A percentile compares a stretch with the other conserved stretches of the same genome.
These are phyloP conservation scores for Gymnopilus dilepis DNA, from an alignment of 768 basidiomycete genomes.

Conservation along the genomic window DNA sequence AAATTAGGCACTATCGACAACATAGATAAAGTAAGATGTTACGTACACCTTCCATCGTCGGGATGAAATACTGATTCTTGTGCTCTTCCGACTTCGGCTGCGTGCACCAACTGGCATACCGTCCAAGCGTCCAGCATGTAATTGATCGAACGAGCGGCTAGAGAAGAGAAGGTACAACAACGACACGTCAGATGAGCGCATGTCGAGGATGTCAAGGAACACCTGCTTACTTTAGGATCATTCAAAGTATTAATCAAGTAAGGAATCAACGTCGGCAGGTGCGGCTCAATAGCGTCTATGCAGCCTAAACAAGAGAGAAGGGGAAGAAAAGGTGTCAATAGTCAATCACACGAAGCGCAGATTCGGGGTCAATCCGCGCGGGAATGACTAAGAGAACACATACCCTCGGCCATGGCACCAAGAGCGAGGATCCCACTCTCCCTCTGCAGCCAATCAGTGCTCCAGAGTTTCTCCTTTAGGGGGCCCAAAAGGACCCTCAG, in stretches of 20 bases:
- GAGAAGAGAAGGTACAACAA: constrained; percentile 16
- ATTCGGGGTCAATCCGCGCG: too few relatives aligned
- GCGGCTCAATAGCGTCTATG: constrained; percentile 94
- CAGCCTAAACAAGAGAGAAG: constrained; percentile 65
- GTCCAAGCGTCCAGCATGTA: constrained; percentile 98
- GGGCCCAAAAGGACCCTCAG: constrained; percentile 87
- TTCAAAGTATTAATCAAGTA: constrained; percentile 90
- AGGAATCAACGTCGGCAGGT: constrained; percentile 90
- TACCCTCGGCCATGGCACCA: constrained; percentile 98
- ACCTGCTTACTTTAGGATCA: constrained; percentile 79
- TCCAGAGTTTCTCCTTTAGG: constrained; percentile 94
- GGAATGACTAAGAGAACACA: constrained; percentile 24
- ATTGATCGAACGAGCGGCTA: constrained; percentile 98
- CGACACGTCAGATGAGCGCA: constrained; percentile 7
- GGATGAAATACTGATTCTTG: constrained; percentile 89
- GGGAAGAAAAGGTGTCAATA: neutral
- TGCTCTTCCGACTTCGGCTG: constrained; percentile 84
- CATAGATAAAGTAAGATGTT: neutral
- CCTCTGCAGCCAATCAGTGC: constrained; percentile 88
- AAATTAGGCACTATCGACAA: constrained; percentile 4
- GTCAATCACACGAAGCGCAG: neutral
- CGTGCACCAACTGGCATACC: constrained; percentile 98
- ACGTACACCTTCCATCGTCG: constrained; percentile 95
- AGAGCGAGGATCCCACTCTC: constrained; percentile 96
- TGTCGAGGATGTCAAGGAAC: constrained; percentile 11